Conservation (phyloP, 176 grass and related monocot species). For the Bonia amplexicaulis region DNA sequence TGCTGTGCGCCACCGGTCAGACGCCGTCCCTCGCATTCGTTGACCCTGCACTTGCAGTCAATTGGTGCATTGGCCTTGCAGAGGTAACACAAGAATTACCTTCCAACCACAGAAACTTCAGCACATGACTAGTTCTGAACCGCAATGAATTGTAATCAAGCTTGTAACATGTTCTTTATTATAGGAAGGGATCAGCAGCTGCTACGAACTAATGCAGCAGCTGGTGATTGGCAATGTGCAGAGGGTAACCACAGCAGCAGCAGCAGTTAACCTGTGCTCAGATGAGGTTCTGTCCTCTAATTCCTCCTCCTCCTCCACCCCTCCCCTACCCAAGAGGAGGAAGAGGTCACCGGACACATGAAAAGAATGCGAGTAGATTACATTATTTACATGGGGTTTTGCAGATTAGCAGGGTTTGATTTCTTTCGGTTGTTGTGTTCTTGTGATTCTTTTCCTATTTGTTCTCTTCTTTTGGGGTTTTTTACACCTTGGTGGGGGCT, state of each 20-base stretch:
- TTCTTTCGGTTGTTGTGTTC: slow-evolving; percentile 41
- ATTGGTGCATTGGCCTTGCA: slow-evolving; percentile 85
- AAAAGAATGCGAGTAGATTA: slow-evolving; percentile 41
- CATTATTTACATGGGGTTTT: slow-evolving; percentile 36
- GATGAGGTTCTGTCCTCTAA: slow-evolving; percentile 34
- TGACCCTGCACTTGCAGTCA: slow-evolving; percentile 44
- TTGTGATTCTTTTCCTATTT: slow-evolving; percentile 40
- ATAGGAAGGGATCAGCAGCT: slow-evolving; percentile 71
- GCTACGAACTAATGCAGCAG: slow-evolving; percentile 67
- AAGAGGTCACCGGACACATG: slow-evolving; percentile 51
- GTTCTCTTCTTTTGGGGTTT: slow-evolving; percentile 46
- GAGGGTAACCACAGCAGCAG: slow-evolving; percentile 17
- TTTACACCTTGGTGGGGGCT: slow-evolving; percentile 48
- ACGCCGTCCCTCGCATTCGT: slow-evolving; percentile 38
- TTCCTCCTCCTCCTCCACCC: slow-evolving; percentile 36
- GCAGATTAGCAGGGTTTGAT: slow-evolving; percentile 61
- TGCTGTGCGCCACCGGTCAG: slow-evolving; percentile 66
- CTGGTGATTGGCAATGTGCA: slow-evolving; percentile 38
- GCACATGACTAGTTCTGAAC: neutral
- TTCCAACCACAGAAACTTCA: neutral
- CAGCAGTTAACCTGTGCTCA: slow-evolving; percentile 31
- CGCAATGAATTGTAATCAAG: neutral
- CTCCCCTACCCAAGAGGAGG: slow-evolving; percentile 60
- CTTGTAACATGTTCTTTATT: neutral
- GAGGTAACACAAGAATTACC: slow-evolving; percentile 43